Evolutionary conservation across 2,329 filamentous ascomycete species (phyloP), one percentile per base, ranked within the genome.

Genomic region (Pezicula radicicola): DNA sequence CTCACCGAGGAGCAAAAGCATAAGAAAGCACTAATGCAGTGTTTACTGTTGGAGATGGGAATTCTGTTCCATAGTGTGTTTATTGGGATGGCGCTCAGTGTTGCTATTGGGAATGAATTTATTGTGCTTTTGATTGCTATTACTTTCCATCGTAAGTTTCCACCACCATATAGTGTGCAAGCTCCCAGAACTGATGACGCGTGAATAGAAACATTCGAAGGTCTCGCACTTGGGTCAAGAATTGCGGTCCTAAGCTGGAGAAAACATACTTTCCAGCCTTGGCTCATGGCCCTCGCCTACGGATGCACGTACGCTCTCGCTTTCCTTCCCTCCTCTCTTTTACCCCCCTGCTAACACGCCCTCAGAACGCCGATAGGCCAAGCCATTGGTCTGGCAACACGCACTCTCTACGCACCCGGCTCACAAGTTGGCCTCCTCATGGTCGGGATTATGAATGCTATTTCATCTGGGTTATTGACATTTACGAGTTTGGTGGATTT

Each of bases 51-150:
- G 5, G 88, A 91, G 67, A 87, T 87, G 0, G 88, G 88, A 27
- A 91, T 92, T 55, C 77, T 92, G 13, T 91, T 91, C 66, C 88
- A 92, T 72, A 88, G 84, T 63, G 77, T 92, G 50, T 92, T 92
- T 63, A 91, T 92, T 61, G 88, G 88, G 59, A 91, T 91, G 87
- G 87, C 88, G 8, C 76, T 92, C 33, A 89, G 85, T 1, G 88
- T 91, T 1, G 84, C 88, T 1, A 89, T 86, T 0, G 88, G 88
- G 0, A 85, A 87, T 0, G 81, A 85, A 1, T 92, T 92, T 64
- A 74, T 88, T 45, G 86, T 91, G n/a, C 87, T 92, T 56, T 75
- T 92, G 0, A 77, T 91, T 33, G 88, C 88, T 48, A 90, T 92
- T 56, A 83, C 81, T 59, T 91, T 91, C 69, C 88, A 92, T 64